Conservation (phyloP, 768 basidiomycete species). For the Auriscalpium orientale region DNA sequence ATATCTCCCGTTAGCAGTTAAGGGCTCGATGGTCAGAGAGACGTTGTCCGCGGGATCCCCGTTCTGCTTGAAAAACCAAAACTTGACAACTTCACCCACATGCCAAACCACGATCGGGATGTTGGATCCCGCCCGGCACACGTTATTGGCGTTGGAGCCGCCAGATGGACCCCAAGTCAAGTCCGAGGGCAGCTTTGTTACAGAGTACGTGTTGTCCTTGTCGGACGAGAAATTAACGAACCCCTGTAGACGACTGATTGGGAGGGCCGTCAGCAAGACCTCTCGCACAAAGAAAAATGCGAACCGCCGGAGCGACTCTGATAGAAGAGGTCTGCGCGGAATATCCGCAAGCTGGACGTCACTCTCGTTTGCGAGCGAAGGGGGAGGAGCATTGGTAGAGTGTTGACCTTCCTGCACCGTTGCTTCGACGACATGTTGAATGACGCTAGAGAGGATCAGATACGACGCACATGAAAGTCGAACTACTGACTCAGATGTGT, state of each 20-base stretch:
- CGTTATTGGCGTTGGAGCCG: background rate
- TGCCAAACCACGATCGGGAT: background rate
- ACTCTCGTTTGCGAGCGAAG: background rate
- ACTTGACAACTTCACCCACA: background rate
- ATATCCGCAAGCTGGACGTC: background rate
- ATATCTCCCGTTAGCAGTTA: background rate
- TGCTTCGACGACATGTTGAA: background rate
- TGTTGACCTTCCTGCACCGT: background rate
- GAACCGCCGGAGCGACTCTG: background rate
- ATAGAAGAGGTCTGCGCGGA: background rate
- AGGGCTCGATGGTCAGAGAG: background rate
- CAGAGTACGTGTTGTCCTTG: background rate
- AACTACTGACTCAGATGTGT: too few relatives aligned
- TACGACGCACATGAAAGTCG: too few relatives aligned
- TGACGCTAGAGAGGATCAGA: background rate
- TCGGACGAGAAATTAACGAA: background rate
- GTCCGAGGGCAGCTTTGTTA: background rate
- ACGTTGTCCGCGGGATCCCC: background rate
- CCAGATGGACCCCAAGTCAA: background rate
- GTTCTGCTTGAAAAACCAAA: background rate
- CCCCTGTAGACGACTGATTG: background rate
- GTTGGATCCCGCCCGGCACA: background rate
- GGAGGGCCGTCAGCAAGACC: background rate
- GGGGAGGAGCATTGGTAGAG: background rate
- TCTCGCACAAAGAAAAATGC: background rate